Evolutionary conservation across 768 basidiomycete species (phyloP), one percentile per base, ranked within the genome.

Genomic region (Kwoniella botswanensis): DNA sequence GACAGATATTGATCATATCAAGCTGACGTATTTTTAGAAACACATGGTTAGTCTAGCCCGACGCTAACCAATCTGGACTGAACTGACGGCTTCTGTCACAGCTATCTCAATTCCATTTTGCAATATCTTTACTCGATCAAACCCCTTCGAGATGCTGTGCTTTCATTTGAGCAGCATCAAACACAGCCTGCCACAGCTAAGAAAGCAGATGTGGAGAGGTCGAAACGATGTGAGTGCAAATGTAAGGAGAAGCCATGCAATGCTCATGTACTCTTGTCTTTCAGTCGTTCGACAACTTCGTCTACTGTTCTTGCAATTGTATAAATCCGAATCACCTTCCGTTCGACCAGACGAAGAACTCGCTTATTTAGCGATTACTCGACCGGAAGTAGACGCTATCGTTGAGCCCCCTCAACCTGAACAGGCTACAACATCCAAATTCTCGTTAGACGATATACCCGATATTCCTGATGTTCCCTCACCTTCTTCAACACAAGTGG

Each of bases 61-160:
- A 17, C 26, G 24, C 59, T 17, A 7, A 35, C 6, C 22, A 11
- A n/a, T 57, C 60, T 67, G 43, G 26, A 35, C 21, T 35, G 42
- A 55, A 21, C 52, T 46, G 52, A 58, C 50, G n/a, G 41, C 10
- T 13, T 58, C 24, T 56, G 41, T 21, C 54, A 24, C 43, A 81
- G 80, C 64, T 83, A 83, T 53, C 73, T 83, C 42, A 83, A 83
- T 63, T 83, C 82, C 22, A 78, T 83, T 22, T 71, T 83, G 18
- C 81, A 83, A 67, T 83, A 82, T 52, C 67, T 83, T 9, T 79
- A 83, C 60, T 75, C 79, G 5, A 78, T 83, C 67, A 77, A 71
- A 57, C 79, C 79, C 11, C 62, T 83, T 10, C 74, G 82, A 22
- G 72, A 79, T 1, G 81, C 79, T 13, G 78, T 83, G n/a, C 56